These are phyloP conservation scores for Tuber magnatum DNA, from an alignment of 495 filamentous ascomycete species.

Conservation along the genomic window DNA sequence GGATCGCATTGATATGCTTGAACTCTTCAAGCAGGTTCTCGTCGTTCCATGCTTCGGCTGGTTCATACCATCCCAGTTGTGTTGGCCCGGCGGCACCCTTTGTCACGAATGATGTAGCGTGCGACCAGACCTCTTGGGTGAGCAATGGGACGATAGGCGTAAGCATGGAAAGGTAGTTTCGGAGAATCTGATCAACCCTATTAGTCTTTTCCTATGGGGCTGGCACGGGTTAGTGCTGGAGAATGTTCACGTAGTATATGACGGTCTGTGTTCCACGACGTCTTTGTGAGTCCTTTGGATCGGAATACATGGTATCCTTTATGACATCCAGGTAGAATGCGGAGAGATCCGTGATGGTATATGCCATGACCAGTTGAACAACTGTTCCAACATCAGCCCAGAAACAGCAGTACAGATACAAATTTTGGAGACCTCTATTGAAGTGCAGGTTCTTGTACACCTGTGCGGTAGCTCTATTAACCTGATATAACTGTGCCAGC, in stretches of 20 bases:
- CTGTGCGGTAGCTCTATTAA: constrained; percentile 53
- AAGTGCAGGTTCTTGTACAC: constrained; percentile 70
- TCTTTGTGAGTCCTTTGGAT: constrained; percentile 51
- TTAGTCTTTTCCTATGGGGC: not conserved
- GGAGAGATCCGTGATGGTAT: constrained; percentile 74
- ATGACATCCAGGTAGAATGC: constrained; percentile 87
- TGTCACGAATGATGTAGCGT: constrained; percentile 49
- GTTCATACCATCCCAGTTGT: constrained; percentile 33
- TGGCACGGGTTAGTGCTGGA: not conserved
- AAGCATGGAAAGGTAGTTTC: constrained; percentile 65
- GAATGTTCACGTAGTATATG: constrained; percentile 47
- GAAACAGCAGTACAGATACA: not conserved
- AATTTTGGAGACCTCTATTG: constrained; percentile 50
- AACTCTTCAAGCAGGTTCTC: constrained; percentile 36
- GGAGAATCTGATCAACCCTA: constrained; percentile 47
- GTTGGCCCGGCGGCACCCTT: constrained; percentile 46
- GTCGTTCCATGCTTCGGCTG: constrained; percentile 44
- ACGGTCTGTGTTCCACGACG: constrained; percentile 58
- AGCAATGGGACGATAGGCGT: constrained; percentile 75
- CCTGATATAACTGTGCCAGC: constrained; percentile 60
- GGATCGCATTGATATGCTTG: constrained; percentile 21
- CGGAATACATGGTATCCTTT: constrained; percentile 86
- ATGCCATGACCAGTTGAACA: constrained; percentile 62
- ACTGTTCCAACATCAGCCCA: constrained; percentile 2
- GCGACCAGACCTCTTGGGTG: constrained; percentile 80